Evolutionary conservation across 441 rosid species (phyloP), one percentile per base, ranked within the genome.

Genomic region (Francoa sonchifolia): DNA sequence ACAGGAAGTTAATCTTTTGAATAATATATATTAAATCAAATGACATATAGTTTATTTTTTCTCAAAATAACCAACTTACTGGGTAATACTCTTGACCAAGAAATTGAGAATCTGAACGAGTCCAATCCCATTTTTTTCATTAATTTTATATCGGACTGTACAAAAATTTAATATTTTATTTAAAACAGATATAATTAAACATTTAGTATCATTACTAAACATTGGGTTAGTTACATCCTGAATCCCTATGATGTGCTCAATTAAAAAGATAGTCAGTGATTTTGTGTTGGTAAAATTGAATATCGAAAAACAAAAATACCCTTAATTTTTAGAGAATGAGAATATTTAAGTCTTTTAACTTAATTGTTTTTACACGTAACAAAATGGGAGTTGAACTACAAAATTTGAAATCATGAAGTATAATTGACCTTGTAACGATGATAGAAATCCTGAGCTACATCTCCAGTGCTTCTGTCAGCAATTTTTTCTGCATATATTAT

Each of bases 21-120:
- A 7, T 13, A 0, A 48, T 19, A 2, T 3, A 32, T 36, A 15
- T 9, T 19, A 12, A 30, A 8, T 10, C 0, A 8, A 7, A 26
- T 6, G 0, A 39, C 9, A 1, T 27, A 15, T 8, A 39, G 27
- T 26, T 4, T n/a, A 34, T 4, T 42, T 2, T 16, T 20, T 19
- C 26, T 13, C 3, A 13, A 23, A 31, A 2, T 1, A 6, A 2
- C 13, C 13, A 15, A 5, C 66, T 57, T 64, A 71, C 77, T n/a
- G 15, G 73, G 71, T 31, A 67, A 9, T 11, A 71, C 29, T 58
- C 77, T 58, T 1, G 74, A 0, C 74, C 77, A 72, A 5, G 77
- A 72, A 13, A 72, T 61, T 9, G 71, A 72, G 50, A 72, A 58
- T 28, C 67, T 61, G 51, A 67, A 62, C 22, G 65, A 55, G 34